Conservation (phyloP, 2,329 filamentous ascomycete species). For the Sarocladiaceae sp. region DNA sequence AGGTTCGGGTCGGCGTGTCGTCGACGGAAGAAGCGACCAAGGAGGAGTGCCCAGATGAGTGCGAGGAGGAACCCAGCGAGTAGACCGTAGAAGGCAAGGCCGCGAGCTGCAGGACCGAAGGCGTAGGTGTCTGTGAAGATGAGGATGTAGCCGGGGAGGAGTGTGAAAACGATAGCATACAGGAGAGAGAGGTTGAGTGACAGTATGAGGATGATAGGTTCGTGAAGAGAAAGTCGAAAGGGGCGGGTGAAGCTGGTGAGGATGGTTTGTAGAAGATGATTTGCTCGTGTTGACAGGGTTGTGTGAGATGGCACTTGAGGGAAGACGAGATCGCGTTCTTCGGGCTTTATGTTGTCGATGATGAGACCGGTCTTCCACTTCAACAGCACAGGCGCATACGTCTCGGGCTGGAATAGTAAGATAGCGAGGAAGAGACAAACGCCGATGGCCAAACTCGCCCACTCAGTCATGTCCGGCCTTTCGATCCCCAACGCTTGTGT, state of each 20-base stretch:
- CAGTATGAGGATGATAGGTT: constrained; percentile 1
- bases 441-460: not conserved
- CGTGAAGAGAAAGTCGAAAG: not conserved
- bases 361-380: constrained; percentile 6
- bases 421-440: not conserved
- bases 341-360: constrained; percentile 2
- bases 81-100: not conserved
- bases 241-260: not conserved
- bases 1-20: not conserved
- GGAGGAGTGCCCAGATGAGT: not conserved
- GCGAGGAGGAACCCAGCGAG: not conserved
- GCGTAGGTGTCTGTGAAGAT: constrained; percentile 3
- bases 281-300: not conserved
- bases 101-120: not conserved
- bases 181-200: not conserved
- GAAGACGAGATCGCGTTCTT: not conserved
- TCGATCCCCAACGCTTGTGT: not conserved
- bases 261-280: not conserved
- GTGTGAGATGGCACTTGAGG: not conserved
- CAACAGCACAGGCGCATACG: constrained; percentile 2
- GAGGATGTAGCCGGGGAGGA: not conserved
- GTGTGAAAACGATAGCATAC: constrained; percentile 7
- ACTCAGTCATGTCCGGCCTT: not conserved
- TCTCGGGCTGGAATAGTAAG: constrained; percentile 2
- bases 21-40: not conserved